A percentile compares a stretch with the other conserved stretches of the same genome.
phyloP scores from a whole-genome alignment of 768 basidiomycete genomes.

The Xerocomellus chrysenteron region DNA sequence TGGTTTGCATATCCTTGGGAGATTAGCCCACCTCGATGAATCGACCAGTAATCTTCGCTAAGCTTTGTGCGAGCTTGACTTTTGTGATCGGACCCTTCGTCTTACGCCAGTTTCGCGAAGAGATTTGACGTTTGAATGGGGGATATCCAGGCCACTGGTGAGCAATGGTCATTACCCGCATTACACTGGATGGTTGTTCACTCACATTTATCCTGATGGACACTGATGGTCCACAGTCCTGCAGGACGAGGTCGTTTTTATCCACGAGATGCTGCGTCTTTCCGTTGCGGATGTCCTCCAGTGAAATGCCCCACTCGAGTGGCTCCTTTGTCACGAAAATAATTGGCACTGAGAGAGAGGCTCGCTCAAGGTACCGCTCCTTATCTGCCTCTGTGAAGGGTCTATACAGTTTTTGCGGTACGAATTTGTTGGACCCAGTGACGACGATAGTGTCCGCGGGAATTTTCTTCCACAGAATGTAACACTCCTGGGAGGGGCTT shows the following conservation, averaged over 20 bases:
- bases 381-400: slow-evolving; percentile 71
- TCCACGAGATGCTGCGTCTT: slow-evolving; percentile 51
- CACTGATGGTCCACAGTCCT: slow-evolving; percentile 67
- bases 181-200: neutral
- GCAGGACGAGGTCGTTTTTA: slow-evolving; percentile 60
- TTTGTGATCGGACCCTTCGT: slow-evolving; percentile 71
- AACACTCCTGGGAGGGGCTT: slow-evolving; percentile 15
- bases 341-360: slow-evolving; percentile 58
- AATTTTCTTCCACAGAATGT: slow-evolving; percentile 13
- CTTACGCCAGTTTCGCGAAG: slow-evolving; percentile 71
- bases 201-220: slow-evolving; percentile 68
- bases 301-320: slow-evolving; percentile 56
- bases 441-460: slow-evolving; percentile 17
- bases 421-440: slow-evolving; percentile 41
- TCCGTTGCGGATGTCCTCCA: slow-evolving; percentile 58
- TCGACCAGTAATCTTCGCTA: slow-evolving; percentile 63
- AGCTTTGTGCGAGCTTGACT: slow-evolving; percentile 65
- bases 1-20: neutral
- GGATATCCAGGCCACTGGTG: slow-evolving; percentile 75
- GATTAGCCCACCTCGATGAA: slow-evolving; percentile 56
- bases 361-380: slow-evolving; percentile 69
- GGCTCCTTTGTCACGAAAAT: slow-evolving; percentile 56
- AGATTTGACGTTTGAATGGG: slow-evolving; percentile 70
- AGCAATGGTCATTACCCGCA: neutral
- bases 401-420: slow-evolving; percentile 68